phyloP scores from a whole-genome alignment of 176 grass and related monocot species.

The Juncus inflexus region DNA sequence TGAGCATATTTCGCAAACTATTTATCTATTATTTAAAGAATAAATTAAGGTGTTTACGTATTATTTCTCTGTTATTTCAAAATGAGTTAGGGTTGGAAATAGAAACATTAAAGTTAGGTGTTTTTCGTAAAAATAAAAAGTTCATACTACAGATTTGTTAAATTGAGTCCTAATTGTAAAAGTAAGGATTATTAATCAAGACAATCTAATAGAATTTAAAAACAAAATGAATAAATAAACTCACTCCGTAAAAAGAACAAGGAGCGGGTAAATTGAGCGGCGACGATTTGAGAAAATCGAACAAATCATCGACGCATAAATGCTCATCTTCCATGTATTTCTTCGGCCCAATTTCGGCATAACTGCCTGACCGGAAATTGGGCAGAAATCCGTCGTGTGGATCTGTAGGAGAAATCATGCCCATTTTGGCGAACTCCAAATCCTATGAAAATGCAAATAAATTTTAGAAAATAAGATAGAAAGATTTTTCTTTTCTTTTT shows the following conservation, averaged over 20 bases:
- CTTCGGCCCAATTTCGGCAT: constrained; percentile 60
- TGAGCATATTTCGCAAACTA: too few relatives aligned
- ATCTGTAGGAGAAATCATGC: constrained; percentile 60
- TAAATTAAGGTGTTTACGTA: too few relatives aligned
- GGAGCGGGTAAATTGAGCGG: constrained; percentile 45
- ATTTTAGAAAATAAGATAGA: not conserved
- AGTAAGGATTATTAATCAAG: too few relatives aligned
- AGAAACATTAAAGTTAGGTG: too few relatives aligned
- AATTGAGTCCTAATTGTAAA: too few relatives aligned
- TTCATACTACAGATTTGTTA: too few relatives aligned
- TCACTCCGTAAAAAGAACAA: constrained; percentile 89
- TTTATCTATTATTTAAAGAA: too few relatives aligned
- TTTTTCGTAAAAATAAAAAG: too few relatives aligned
- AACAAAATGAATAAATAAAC: constrained; percentile 14
- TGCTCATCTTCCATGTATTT: constrained; percentile 93
- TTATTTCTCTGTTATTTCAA: too few relatives aligned
- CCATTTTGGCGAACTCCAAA: constrained; percentile 53
- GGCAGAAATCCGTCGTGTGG: constrained; percentile 47
- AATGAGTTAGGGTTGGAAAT: too few relatives aligned
- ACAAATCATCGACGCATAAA: constrained; percentile 72
- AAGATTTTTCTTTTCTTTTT: not conserved
- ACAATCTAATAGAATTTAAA: too few relatives aligned
- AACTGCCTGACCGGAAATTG: constrained; percentile 77
- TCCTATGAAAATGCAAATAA: constrained; percentile 36
- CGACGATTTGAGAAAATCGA: constrained; percentile 44